phyloP scores from a whole-genome alignment of 2,329 filamentous ascomycete species.

The Diaporthe ilicicola region DNA sequence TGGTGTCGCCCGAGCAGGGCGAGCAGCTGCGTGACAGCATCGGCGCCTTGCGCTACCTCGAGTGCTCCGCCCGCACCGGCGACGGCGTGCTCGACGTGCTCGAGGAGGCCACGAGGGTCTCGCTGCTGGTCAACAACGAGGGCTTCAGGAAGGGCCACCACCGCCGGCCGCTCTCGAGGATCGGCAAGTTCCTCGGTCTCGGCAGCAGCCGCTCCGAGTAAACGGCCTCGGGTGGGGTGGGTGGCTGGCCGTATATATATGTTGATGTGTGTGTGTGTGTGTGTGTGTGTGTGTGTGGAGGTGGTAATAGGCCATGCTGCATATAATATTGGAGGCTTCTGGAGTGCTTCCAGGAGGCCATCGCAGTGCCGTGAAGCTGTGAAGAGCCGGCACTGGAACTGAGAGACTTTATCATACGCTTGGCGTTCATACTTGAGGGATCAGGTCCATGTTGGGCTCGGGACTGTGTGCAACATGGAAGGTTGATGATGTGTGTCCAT shows the following conservation, averaged over 20 bases:
- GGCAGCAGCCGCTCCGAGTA: background rate
- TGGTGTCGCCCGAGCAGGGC: slow-evolving; percentile 30
- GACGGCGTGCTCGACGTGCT: slow-evolving; percentile 33
- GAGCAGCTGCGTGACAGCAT: slow-evolving; percentile 33
- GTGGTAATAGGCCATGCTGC: background rate
- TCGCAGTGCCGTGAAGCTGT: background rate
- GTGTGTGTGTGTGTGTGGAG: no score
- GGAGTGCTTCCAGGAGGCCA: background rate
- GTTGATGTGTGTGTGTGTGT: no score
- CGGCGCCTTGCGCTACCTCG: slow-evolving; percentile 31
- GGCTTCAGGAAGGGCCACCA: slow-evolving; percentile 12
- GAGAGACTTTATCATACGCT: background rate
- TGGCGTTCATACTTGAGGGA: background rate
- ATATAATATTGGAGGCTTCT: background rate
- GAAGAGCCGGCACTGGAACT: background rate
- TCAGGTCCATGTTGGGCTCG: background rate
- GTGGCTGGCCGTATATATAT: background rate
- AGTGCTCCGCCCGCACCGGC: slow-evolving; percentile 33
- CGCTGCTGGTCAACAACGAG: slow-evolving; percentile 28
- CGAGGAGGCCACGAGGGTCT: slow-evolving; percentile 28
- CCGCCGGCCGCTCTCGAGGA: slow-evolving; percentile 32
- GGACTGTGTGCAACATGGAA: background rate
- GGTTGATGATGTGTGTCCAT: slow-evolving; percentile 1
- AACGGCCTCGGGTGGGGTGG: no score
- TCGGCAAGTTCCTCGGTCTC: slow-evolving; percentile 32